Evolutionary conservation across 257 asterid genomes (phyloP).

Genomic region (Fraxinus americana): DNA sequence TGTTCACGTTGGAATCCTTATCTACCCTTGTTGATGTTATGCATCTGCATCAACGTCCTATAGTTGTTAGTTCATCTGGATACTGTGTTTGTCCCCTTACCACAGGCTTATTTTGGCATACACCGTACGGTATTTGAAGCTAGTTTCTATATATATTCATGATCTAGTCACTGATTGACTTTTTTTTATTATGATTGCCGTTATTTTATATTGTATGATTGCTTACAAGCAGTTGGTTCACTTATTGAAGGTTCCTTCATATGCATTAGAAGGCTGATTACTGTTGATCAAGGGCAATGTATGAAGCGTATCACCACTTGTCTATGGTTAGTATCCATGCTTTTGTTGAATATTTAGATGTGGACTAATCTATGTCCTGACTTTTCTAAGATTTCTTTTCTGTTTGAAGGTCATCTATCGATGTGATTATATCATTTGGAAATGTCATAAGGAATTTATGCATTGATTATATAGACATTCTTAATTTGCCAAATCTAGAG

Average conservation of each 20-base stretch:
- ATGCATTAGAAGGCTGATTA: conserved; percentile 72
- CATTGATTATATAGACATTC: neutral
- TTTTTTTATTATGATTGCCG: conserved; percentile 2
- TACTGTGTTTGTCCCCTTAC: neutral
- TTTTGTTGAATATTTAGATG: neutral
- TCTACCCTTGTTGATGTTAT: neutral
- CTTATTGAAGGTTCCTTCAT: conserved; percentile 62
- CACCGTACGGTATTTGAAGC: neutral
- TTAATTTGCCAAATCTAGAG: neutral
- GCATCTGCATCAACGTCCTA: neutral
- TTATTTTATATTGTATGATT: conserved; percentile 4
- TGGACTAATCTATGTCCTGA: neutral
- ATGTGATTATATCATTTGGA: neutral
- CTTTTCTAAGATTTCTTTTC: neutral
- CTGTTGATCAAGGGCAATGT: conserved; percentile 27
- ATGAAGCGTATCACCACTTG: conserved; percentile 28
- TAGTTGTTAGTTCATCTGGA: conserved; percentile 6
- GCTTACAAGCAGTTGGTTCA: conserved; percentile 17
- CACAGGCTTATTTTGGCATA: neutral
- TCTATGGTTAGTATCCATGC: conserved; percentile 16
- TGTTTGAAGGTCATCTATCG: conserved; percentile 1
- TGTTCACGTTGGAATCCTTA: neutral
- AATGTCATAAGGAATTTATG: neutral
- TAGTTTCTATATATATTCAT: neutral
- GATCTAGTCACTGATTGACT: conserved; percentile 14